Evolutionary conservation across 2,329 filamentous ascomycete species (phyloP).

Genomic region (Phaeosphaeriaceae sp.): DNA sequence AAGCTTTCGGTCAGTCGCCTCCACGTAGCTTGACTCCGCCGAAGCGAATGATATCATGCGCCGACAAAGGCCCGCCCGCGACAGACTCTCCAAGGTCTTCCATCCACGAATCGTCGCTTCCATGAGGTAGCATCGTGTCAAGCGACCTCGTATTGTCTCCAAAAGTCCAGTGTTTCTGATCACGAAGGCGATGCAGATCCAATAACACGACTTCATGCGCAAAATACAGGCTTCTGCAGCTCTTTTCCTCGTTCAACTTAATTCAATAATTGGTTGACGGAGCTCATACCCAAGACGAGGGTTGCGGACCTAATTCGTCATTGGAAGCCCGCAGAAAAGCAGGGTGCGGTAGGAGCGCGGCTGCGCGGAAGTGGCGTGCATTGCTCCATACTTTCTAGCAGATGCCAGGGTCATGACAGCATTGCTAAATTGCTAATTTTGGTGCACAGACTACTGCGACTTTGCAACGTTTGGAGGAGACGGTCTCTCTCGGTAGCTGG

Average conservation of each 20-base stretch:
- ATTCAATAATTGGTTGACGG: background rate
- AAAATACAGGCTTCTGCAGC: background rate
- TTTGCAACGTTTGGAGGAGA: background rate
- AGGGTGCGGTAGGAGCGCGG: constrained; percentile 4
- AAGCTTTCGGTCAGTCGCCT: background rate
- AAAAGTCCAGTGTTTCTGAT: background rate
- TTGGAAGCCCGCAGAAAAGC: background rate
- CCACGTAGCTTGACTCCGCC: background rate
- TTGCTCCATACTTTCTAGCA: constrained; percentile 4
- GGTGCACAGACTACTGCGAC: constrained; percentile 6
- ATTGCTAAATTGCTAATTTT: constrained; percentile 19
- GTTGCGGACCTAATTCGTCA: background rate
- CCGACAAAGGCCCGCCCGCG: background rate
- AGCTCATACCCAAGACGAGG: background rate
- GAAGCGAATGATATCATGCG: background rate
- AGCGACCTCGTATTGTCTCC: constrained; percentile 1
- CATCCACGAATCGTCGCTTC: background rate
- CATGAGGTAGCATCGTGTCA: background rate
- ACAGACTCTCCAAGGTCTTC: background rate
- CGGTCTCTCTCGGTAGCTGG: background rate
- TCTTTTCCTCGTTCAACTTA: background rate
- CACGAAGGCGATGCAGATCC: constrained; percentile 1
- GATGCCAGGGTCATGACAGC: constrained; percentile 10
- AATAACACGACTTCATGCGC: background rate
- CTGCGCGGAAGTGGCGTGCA: constrained; percentile 25